These are phyloP conservation scores for Letharia lupina DNA, from an alignment of 495 filamentous ascomycete genomes.

Conservation along the genomic window DNA sequence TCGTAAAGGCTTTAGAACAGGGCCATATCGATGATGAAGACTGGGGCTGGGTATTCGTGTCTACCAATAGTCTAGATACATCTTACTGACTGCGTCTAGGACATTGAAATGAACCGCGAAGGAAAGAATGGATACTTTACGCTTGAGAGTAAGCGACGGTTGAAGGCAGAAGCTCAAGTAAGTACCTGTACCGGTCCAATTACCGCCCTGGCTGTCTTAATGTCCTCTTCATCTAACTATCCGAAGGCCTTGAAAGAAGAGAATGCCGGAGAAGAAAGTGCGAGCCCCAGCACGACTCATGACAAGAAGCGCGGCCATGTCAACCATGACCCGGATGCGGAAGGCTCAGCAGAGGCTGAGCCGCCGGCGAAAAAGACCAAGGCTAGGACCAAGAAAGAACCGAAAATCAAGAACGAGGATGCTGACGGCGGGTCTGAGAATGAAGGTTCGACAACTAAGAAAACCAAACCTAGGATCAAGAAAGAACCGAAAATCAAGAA, in stretches of 20 bases:
- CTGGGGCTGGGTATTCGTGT: conserved; percentile 58
- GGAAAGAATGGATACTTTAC: conserved; percentile 53
- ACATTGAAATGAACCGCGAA: conserved; percentile 58
- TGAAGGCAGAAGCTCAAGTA: conserved; percentile 28
- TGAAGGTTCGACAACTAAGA: conserved; percentile 24
- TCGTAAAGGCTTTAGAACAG: conserved; percentile 51
- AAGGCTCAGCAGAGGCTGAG: conserved; percentile 24
- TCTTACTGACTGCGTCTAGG: conserved; percentile 39
- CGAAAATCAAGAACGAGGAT: neutral
- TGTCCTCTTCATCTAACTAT: neutral
- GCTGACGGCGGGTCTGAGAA: neutral
- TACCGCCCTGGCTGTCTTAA: neutral
- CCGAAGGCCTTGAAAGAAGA: conserved; percentile 28
- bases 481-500: conserved; percentile 27
- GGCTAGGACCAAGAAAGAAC: conserved; percentile 23
- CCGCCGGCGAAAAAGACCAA: conserved; percentile 28
- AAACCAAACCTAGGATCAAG: conserved; percentile 27
- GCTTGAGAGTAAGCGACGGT: conserved; percentile 38
- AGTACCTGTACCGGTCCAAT: neutral
- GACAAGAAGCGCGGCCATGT: conserved; percentile 39
- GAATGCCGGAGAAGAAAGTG: conserved; percentile 23
- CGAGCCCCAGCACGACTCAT: conserved; percentile 24
- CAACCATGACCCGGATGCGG: conserved; percentile 30
- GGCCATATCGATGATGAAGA: conserved; percentile 71
- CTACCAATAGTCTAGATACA: neutral